phyloP scores from a whole-genome alignment of 805 yeast species.

The Saccharomycopsis synnaedendra region DNA sequence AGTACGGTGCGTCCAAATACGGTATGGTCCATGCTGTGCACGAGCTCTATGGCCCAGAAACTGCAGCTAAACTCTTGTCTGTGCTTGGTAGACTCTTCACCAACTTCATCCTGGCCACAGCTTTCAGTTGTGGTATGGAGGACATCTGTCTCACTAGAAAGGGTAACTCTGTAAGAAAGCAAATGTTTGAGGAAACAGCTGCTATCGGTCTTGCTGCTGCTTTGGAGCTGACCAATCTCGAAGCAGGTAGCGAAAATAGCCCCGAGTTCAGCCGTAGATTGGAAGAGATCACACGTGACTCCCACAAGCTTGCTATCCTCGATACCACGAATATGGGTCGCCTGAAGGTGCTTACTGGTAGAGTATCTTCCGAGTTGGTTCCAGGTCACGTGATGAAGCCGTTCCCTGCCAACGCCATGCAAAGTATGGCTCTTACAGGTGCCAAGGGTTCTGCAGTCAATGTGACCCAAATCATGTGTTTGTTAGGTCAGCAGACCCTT shows the following conservation, averaged over 20 bases:
- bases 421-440: slow-evolving; percentile 97
- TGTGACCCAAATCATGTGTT: slow-evolving; percentile 98
- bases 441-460: slow-evolving; percentile 98
- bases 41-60: slow-evolving; percentile 86
- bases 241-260: slow-evolving; percentile 36
- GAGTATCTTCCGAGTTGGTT: slow-evolving; percentile 87
- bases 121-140: slow-evolving; percentile 99
- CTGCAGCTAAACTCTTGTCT: slow-evolving; percentile 82
- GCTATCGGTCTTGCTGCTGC: slow-evolving; percentile 91
- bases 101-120: slow-evolving; percentile 81
- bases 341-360: slow-evolving; percentile 86
- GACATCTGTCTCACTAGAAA: slow-evolving; percentile 85
- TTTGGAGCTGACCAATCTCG: slow-evolving; percentile 83
- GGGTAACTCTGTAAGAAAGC: slow-evolving; percentile 84
- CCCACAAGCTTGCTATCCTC: slow-evolving; percentile 78
- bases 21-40: slow-evolving; percentile 95
- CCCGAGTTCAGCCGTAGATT: slow-evolving; percentile 76
- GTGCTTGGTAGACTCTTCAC: slow-evolving; percentile 95
- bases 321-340: slow-evolving; percentile 94
- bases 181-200: slow-evolving; percentile 63
- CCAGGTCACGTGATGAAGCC: slow-evolving; percentile 94
- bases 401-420: slow-evolving; percentile 96
- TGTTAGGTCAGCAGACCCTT: slow-evolving; percentile 96
- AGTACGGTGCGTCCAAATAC: slow-evolving; percentile 94
- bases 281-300: slow-evolving; percentile 93